These are phyloP conservation scores for Leptographium wingfieldii DNA, from an alignment of 2,329 filamentous ascomycete genomes.

Conservation along the genomic window DNA sequence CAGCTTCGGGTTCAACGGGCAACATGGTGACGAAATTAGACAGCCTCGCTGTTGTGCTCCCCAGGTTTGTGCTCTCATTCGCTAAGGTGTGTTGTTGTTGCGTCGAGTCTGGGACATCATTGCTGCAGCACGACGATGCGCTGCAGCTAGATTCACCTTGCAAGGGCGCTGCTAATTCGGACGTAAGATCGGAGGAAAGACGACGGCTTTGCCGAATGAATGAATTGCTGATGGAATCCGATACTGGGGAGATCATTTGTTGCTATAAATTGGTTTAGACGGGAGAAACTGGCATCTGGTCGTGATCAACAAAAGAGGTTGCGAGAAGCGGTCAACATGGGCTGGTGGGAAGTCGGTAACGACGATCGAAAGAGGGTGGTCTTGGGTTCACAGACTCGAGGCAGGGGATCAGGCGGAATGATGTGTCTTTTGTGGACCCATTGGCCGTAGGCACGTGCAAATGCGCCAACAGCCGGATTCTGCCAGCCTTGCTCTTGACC, in stretches of 20 bases:
- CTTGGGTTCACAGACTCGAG: neutral
- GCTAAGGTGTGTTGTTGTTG: neutral
- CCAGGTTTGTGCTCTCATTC: neutral
- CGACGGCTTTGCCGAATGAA: constrained; percentile 53
- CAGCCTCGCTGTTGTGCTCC: neutral
- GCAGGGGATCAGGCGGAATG: neutral
- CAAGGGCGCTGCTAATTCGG: constrained; percentile 21
- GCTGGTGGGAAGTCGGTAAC: neutral
- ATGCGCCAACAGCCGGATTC: neutral
- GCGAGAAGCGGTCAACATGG: neutral
- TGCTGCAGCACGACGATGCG: constrained; percentile 7
- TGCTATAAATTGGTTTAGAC: neutral
- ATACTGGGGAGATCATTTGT: constrained; percentile 49
- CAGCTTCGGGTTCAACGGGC: neutral
- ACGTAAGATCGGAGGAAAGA: constrained; percentile 34
- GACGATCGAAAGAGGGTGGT: neutral
- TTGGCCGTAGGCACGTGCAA: neutral
- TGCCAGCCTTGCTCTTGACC: neutral
- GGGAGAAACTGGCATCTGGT: neutral
- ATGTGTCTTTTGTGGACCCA: neutral
- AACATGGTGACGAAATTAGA: neutral
- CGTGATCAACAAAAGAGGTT: neutral
- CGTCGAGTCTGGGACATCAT: constrained; percentile 13
- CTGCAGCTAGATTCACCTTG: constrained; percentile 12
- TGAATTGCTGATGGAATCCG: constrained; percentile 53